A percentile compares a stretch with the other conserved stretches of the same genome.
phyloP scores from a whole-genome alignment of 1,284 basidiomycete species.

The Puccinia polysora region DNA sequence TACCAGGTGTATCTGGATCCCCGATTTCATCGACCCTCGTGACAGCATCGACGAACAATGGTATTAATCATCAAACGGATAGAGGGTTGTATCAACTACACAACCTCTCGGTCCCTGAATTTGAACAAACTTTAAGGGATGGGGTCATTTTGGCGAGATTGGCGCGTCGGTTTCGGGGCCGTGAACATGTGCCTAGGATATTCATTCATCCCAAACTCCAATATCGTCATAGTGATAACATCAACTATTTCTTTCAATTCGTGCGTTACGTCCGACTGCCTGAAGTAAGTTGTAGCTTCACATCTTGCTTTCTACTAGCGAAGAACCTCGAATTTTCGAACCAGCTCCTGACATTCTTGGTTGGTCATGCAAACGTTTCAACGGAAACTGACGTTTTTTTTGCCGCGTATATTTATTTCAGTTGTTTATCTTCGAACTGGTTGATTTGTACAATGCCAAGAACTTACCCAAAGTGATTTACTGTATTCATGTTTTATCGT shows the following conservation, averaged over 20 bases:
- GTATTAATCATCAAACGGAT: background rate
- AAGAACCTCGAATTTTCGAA: no score
- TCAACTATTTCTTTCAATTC: slow-evolving; percentile 91
- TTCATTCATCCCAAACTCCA: slow-evolving; percentile 90
- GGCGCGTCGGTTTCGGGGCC: slow-evolving; percentile 77
- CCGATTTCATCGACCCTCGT: background rate
- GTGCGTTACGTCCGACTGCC: slow-evolving; percentile 82
- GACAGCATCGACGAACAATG: no score
- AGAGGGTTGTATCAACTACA: slow-evolving; percentile 18
- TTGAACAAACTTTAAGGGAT: slow-evolving; percentile 89
- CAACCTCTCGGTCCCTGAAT: slow-evolving; percentile 65
- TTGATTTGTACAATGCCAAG: slow-evolving; percentile 97
- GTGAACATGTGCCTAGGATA: slow-evolving; percentile 73
- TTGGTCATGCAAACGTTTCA: no score
- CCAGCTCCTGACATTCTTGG: no score
- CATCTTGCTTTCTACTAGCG: no score
- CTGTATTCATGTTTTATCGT: slow-evolving; percentile 95
- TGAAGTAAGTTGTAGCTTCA: no score
- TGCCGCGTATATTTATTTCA: no score
- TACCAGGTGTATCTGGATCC: background rate
- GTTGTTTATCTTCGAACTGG: slow-evolving; percentile 95
- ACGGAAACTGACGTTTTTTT: background rate
- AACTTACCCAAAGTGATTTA: slow-evolving; percentile 99
- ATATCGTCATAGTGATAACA: slow-evolving; percentile 95
- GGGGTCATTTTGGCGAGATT: slow-evolving; percentile 92